Evolutionary conservation across 208 protist genomes (phyloP), one percentile per base, ranked within the genome.

Genomic region (Trypanosomatidae sp.): DNA sequence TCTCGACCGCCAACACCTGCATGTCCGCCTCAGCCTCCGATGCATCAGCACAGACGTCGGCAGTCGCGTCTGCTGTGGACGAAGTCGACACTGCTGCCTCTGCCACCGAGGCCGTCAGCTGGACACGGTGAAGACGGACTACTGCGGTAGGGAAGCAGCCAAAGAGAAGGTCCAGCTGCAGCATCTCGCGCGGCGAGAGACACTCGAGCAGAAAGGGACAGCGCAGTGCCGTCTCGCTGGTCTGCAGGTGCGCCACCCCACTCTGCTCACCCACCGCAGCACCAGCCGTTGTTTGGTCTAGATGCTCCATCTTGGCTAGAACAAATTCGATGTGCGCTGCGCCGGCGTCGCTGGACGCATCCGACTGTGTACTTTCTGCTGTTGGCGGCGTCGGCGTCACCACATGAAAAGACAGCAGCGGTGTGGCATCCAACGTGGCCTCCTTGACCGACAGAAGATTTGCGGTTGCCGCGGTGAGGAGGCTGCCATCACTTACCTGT

Each of bases 291-390:
- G n/a, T n/a, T n/a, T n/a, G n/a, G 59, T 86, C 84, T n/a, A 91
- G 79, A 77, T 93, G 91, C 72, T 95, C 84, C 72, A 92, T 81
- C 78, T 95, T 95, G 15, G 90, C 83, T 80, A 92, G 47, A 10
- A 55, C 15, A 19, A 30, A 2, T 6, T 30, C 66, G 22, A n/a
- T n/a, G n/a, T n/a, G n/a, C n/a, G n/a, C n/a, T n/a, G n/a, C n/a
- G n/a, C n/a, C n/a, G n/a, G n/a, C n/a, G n/a, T n/a, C n/a, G n/a
- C n/a, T n/a, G n/a, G n/a, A n/a, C n/a, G n/a, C n/a, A n/a, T n/a
- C n/a, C n/a, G n/a, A n/a, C n/a, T n/a, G n/a, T n/a, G n/a, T n/a
- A n/a, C n/a, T n/a, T n/a, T n/a, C n/a, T n/a, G n/a, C n/a, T n/a
- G n/a, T n/a, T n/a, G n/a, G n/a, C n/a, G n/a, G n/a, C n/a, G n/a